Evolutionary conservation across 2,329 filamentous ascomycete species (phyloP).

Genomic region (Trichoderma aggressivum): DNA sequence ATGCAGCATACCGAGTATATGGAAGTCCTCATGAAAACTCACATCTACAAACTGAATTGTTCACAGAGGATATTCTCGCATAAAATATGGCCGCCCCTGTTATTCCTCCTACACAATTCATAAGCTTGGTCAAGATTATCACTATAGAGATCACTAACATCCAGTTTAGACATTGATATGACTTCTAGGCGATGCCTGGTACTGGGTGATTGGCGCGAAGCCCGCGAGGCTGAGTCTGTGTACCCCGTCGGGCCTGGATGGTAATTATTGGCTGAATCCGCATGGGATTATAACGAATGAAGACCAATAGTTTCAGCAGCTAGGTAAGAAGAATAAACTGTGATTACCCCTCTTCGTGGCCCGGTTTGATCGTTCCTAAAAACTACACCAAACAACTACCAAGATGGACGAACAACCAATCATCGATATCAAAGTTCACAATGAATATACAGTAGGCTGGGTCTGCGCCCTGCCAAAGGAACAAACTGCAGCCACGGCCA

Average conservation of each 20-base stretch:
- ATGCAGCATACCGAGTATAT: no score
- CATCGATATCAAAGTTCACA: background rate
- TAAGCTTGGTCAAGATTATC: background rate
- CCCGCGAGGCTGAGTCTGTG: background rate
- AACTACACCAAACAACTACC: background rate
- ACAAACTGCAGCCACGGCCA: background rate
- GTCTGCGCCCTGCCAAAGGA: background rate
- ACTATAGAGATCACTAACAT: background rate
- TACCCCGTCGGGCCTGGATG: background rate
- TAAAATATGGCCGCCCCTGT: background rate
- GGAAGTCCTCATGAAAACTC: no score
- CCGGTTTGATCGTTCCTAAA: background rate
- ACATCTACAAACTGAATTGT: no score
- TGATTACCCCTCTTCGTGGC: background rate
- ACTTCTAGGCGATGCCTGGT: background rate
- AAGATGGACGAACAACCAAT: no score
- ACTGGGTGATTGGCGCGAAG: background rate
- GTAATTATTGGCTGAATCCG: background rate
- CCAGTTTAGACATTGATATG: background rate
- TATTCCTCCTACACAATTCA: background rate
- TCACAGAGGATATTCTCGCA: no score
- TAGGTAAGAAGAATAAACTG: background rate
- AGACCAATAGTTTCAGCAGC: background rate
- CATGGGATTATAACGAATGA: background rate
- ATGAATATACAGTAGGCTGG: background rate